A percentile compares a stretch with the other conserved stretches of the same genome.
phyloP scores from a whole-genome alignment of 1,139 yeast species.

The Magnusiomyces tetraspermus region DNA sequence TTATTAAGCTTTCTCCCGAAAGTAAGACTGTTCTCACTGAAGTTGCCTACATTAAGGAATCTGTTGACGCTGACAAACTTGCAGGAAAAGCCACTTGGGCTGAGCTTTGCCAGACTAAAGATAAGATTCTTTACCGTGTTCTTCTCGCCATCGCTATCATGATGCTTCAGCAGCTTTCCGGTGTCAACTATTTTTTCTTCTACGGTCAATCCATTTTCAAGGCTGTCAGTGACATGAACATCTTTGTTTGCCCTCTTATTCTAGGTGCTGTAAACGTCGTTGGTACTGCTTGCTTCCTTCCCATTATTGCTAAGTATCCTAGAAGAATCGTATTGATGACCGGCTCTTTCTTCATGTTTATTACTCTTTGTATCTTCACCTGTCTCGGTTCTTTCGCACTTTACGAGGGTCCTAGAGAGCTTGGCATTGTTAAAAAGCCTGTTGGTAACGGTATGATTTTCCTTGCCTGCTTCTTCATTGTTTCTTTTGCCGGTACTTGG shows the following conservation, averaged over 20 bases:
- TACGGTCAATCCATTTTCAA: slow-evolving; percentile 69
- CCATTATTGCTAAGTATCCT: slow-evolving; percentile 59
- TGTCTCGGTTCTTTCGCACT: slow-evolving; percentile 47
- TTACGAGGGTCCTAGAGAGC: neutral
- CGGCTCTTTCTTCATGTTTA: slow-evolving; percentile 58
- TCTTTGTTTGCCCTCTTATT: slow-evolving; percentile 67
- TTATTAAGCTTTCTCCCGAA: slow-evolving; percentile 52
- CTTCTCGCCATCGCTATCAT: slow-evolving; percentile 56
- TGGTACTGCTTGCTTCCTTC: slow-evolving; percentile 61
- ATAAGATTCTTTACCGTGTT: slow-evolving; percentile 56
- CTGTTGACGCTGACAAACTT: slow-evolving; percentile 51
- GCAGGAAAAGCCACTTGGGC: slow-evolving; percentile 63
- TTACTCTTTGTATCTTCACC: slow-evolving; percentile 57
- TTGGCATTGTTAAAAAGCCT: slow-evolving; percentile 23
- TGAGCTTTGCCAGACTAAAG: slow-evolving; percentile 57
- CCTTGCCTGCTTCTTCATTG: slow-evolving; percentile 68
- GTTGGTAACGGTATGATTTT: slow-evolving; percentile 72
- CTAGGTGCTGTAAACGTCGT: slow-evolving; percentile 72
- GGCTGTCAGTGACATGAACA: slow-evolving; percentile 54
- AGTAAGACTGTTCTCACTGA: slow-evolving; percentile 52
- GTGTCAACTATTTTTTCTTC: slow-evolving; percentile 75
- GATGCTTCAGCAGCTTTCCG: slow-evolving; percentile 68
- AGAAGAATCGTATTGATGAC: slow-evolving; percentile 55
- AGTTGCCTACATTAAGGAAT: slow-evolving; percentile 51
- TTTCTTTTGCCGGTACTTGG: slow-evolving; percentile 81